Base-by-base conservation (phyloP, 2,329 filamentous ascomycete species). In the Aureobasidium namibiae region DNA sequence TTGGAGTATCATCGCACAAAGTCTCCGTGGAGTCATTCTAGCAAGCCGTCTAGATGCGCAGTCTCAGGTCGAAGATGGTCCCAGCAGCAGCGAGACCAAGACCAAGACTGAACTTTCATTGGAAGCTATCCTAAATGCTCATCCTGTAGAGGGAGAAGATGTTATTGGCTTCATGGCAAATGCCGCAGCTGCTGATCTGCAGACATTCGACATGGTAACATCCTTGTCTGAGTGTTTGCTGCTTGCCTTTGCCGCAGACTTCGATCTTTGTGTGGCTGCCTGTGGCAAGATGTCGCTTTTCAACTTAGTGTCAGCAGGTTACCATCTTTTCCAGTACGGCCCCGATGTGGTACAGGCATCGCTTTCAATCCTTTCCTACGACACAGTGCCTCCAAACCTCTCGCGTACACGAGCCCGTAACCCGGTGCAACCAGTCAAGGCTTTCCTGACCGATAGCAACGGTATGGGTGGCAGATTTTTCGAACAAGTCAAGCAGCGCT, bases 1-100 rank as follows among this genome's bases (percentile, higher is more conserved):
- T 3, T 97, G 92, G 92, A 84, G 86, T 4, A 77, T 92, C 49
- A 82, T 96, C 26, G 77, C 92, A 10, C 82, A 88, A 66, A 80
- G 82, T 26, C 83, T 94, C 75, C 83, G 84, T 64, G 42, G 82
- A 82, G 13, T 87, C 85, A 63, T 78, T 82, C 60, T 78, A 2
- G 42, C 26, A 78, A 53, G 78, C 13, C 56, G 86, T 46, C 83
- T 82, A 39, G 85, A 88, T 63, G 65, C 31, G 62, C 31, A 45
- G 18, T 56, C 53, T 13, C 63, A 11, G 49, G 39, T 48, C 16
- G 60, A 62, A 13, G 42, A 52, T 18, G 42, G 52, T 7, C 11
- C 59, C 16, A 26, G 29, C n/a, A 29, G 33, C 11, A n/a, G n/a
- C n/a, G 41, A n/a, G 38, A 42, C 39, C 4, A 53, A 54, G 18